Evolutionary conservation across 139 green algal species (phyloP).

Genomic region (Haematococcus sp.): DNA sequence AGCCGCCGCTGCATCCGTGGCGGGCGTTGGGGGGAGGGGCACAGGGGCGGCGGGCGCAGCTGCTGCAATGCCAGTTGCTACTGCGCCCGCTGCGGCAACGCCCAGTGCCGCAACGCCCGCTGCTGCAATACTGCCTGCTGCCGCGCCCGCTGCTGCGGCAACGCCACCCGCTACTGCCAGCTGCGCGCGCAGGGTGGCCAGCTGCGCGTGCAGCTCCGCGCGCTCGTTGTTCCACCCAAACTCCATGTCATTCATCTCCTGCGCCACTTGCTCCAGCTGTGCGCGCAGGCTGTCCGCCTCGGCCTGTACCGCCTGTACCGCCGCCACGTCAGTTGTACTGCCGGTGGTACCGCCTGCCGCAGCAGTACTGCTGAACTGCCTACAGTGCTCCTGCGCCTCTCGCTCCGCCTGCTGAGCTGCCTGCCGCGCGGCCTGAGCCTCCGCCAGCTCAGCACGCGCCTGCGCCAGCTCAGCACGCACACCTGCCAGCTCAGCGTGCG

Average conservation of each 20-base stretch:
- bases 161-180: not conserved
- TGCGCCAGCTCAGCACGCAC: not conserved
- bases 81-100: too few species aligned
- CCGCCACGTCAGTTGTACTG: not conserved
- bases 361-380: not conserved
- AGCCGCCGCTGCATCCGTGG: too few species aligned
- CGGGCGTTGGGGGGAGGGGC: too few species aligned
- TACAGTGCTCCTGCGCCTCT: not conserved
- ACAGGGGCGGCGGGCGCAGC: too few species aligned
- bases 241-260: conserved; percentile 31
- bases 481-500: too few species aligned
- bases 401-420: not conserved
- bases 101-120: too few species aligned
- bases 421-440: not conserved
- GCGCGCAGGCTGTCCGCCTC: too few species aligned
- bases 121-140: too few species aligned
- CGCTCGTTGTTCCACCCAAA: conserved; percentile 18
- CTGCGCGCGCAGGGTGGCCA: conserved; percentile 9
- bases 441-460: too few species aligned
- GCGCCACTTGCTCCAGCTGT: not conserved
- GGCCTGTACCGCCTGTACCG: too few species aligned
- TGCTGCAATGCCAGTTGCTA: too few species aligned
- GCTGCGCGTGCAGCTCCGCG: not conserved
- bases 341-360: not conserved
- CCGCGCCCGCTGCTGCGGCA: not conserved